Conservation (phyloP, 441 rosid species). For the Adansonia madagascariensis region DNA sequence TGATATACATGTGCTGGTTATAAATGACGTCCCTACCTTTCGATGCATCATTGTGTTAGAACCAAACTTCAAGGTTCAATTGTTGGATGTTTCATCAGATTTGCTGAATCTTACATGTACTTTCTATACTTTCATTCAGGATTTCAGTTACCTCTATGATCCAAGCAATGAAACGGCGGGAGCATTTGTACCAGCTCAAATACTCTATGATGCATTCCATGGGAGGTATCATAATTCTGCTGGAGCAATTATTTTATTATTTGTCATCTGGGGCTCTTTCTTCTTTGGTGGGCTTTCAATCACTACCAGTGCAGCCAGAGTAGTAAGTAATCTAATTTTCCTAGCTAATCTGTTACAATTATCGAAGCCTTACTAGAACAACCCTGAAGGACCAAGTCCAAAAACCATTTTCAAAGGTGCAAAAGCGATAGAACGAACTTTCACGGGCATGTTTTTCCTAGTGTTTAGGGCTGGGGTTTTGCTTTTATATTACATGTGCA, state of each 20-base stretch:
- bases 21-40: background rate
- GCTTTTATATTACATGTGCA: background rate
- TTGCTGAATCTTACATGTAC: background rate
- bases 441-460: background rate
- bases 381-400: background rate
- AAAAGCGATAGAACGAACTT: background rate
- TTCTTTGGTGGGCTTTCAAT: constrained; percentile 69
- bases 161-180: constrained; percentile 63
- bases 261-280: constrained; percentile 67
- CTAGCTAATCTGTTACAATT: background rate
- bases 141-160: constrained; percentile 49
- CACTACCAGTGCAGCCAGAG: constrained; percentile 70
- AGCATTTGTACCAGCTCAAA: constrained; percentile 62
- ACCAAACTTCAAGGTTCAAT: background rate
- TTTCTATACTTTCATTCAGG: constrained; percentile 37
- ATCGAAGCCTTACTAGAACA: background rate
- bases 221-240: constrained; percentile 56
- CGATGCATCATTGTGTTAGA: background rate
- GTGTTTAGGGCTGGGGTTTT: background rate
- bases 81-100: background rate
- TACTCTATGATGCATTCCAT: constrained; percentile 62
- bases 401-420: background rate
- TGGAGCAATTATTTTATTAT: constrained; percentile 59
- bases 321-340: constrained; percentile 38
- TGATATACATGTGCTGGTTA: background rate